A percentile compares a stretch with the other conserved stretches of the same genome.
Conservation (phyloP, 2,329 filamentous ascomycete species). For the Fusarium illudens region DNA sequence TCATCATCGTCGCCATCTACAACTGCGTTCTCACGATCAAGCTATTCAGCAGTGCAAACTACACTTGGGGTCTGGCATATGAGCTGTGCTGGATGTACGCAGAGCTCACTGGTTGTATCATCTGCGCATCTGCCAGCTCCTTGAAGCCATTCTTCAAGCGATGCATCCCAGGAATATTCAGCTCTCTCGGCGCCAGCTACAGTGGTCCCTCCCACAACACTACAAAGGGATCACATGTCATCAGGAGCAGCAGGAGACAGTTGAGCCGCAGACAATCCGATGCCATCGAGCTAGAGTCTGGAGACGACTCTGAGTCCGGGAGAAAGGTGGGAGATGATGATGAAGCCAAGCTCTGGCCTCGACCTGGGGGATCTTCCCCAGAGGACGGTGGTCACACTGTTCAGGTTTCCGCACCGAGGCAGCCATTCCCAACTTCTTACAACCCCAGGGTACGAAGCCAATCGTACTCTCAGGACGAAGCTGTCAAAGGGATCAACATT, state of each 20-base stretch:
- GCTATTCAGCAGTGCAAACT: conserved; percentile 28
- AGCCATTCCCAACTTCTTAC: neutral
- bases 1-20: conserved; percentile 37
- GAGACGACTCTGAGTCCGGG: conserved; percentile 29
- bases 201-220: conserved; percentile 1
- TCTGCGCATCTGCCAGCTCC: conserved; percentile 36
- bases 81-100: conserved; percentile 40
- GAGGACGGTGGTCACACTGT: conserved; percentile 12
- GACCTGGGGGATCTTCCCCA: conserved; percentile 4
- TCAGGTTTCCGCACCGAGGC: conserved; percentile 6
- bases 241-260: conserved; percentile 23
- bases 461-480: neutral
- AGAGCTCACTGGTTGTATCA: conserved; percentile 35
- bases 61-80: conserved; percentile 37
- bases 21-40: conserved; percentile 35
- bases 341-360: conserved; percentile 28
- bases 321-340: conserved; percentile 29
- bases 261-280: conserved; percentile 31
- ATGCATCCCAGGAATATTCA: conserved; percentile 22
- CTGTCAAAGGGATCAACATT: conserved; percentile 19
- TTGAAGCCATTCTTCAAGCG: conserved; percentile 35
- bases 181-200: conserved; percentile 13
- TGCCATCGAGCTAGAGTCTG: conserved; percentile 35
- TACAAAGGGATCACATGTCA: conserved; percentile 10
- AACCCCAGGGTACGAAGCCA: neutral